Evolutionary conservation across 1,139 yeast genomes (phyloP), one percentile per base, ranked within the genome.

Genomic region (Saccharomycopsis phalli): DNA sequence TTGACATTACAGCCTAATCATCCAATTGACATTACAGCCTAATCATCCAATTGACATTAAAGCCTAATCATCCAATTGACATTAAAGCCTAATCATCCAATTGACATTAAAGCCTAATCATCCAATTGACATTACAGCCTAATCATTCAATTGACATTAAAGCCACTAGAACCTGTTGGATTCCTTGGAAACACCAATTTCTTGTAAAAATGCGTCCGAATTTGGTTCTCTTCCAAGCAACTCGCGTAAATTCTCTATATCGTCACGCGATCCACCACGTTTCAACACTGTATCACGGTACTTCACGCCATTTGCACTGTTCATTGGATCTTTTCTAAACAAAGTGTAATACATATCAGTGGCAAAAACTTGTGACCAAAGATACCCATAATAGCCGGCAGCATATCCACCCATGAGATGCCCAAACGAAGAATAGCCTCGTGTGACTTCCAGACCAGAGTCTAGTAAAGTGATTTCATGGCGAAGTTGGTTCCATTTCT

Each of bases 331-430:
- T 2, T 63, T 52, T 48, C 73, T 71, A 65, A 84, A 83, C 53
- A 72, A 71, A 13, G 81, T 62, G 58, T 81, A 75, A 62, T 71
- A 84, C 58, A 84, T 81, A 58, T 84, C 94, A 4, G 83, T 74
- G 1, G 94, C 91, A 63, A 77, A 83, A 20, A 81, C 94, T 51
- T 76, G 77, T 2, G 93, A 81, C 77, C 84, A 83, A 61, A 82
- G 61, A 58, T 84, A 84, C 2, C 94, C 93, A 53, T 83, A 84
- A 62, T 84, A 84, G 2, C 93, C 93, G 17, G 91, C 76, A 49
- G 80, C 86, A 55, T 84, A 84, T 4, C 94, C 91, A 36, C 83
- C 86, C 59, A 81, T 79, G 60, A 84, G 68, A 55, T 84, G 94
- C 3, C 86, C 88, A 57, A 84, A 83, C 1, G 87, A 74, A 26